Evolutionary conservation across 225 moss, liverwort and hornwort genomes (phyloP).

Genomic region (Pleurozium schreberi): DNA sequence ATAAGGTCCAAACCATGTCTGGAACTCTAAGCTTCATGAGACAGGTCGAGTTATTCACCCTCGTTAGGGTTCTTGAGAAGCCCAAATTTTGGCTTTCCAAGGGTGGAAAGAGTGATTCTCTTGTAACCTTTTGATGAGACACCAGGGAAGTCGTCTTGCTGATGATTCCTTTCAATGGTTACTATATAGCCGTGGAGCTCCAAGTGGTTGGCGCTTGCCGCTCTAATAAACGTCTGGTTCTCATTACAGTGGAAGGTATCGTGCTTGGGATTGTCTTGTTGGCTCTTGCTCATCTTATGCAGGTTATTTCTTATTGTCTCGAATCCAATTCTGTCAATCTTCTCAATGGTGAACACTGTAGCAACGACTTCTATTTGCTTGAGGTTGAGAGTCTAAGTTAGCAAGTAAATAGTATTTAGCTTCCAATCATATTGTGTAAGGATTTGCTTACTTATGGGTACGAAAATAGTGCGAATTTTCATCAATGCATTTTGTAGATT

Average conservation of each 20-base stretch:
- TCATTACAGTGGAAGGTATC: neutral
- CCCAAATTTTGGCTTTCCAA: neutral
- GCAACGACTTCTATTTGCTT: neutral
- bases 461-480: neutral
- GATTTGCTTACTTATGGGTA: neutral
- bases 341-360: neutral
- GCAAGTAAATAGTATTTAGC: neutral
- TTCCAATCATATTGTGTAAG: neutral
- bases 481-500: neutral
- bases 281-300: neutral
- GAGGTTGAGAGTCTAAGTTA: neutral
- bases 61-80: neutral
- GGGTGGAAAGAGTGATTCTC: neutral
- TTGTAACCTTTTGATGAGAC: neutral
- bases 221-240: neutral
- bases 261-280: neutral
- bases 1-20: neutral
- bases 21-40: neutral
- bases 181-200: neutral
- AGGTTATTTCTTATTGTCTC: neutral
- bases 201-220: neutral
- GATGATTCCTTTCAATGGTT: neutral
- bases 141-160: neutral
- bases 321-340: neutral
- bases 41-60: neutral